Evolutionary conservation across 2,329 filamentous ascomycete genomes (phyloP), one percentile per base, ranked within the genome.

Genomic region (Thielaviopsis euricoi): DNA sequence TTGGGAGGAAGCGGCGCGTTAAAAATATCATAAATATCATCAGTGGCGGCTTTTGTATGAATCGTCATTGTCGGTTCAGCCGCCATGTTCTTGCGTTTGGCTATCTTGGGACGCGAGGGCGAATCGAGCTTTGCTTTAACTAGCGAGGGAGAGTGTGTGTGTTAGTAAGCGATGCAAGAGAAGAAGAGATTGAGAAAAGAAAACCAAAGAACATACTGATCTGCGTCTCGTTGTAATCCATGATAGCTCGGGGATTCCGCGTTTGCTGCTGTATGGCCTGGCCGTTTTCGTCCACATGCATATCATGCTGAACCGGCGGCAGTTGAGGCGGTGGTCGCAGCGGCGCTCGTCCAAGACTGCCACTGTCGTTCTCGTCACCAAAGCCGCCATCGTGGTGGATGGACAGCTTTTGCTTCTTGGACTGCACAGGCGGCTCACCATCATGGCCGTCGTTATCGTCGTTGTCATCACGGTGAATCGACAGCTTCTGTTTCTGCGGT

Each of bases 11-110:
- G 69, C 1, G 93, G 91, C 59, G 93, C 87, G 66, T 93, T 97
- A 71, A 97, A 98, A 53, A 98, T 88, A 59, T 89, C 89, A 66
- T 97, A 97, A 56, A 98, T 96, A 64, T 98, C 93, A 64, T 97
- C 90, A 62, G 91, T 96, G 4, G 93, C 93, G 63, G 93, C 91
- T 64, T 82, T 87, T 13, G 93, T 98, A 67, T 97, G 89, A 63
- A 98, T 81, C 0, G 93, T 98, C 90, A 98, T 96, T 1, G 93
- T 98, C n/a, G 90, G 87, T 69, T 97, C 91, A 1, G 70, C 63
- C 1, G 58, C 54, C 49, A 60, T 57, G 46, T 58, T 61, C 64
- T 83, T 83, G 68, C 86, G 93, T 69, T 87, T 87, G 62, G 84
- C 86, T 58, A 91, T 77, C 69, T 94, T 97, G 3, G 82, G 83